A percentile compares a stretch with the other conserved stretches of the same genome.
phyloP scores from a whole-genome alignment of 2,329 filamentous ascomycete genomes.

The Aspergillus sp. region DNA sequence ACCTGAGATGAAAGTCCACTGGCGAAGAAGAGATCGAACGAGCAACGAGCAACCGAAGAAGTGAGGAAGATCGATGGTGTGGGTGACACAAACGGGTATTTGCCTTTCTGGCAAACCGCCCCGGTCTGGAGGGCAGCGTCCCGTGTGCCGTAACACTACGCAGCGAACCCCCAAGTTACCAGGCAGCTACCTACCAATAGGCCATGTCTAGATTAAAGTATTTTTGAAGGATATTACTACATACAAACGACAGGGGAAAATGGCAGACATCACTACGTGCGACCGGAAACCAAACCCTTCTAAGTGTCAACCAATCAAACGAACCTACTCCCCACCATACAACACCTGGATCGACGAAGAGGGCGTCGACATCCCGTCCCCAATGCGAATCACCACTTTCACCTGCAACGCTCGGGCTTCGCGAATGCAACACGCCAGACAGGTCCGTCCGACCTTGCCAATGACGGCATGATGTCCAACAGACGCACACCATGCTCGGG shows the following conservation, averaged over 20 bases:
- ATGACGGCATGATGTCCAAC: conserved; percentile 46
- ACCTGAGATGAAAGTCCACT: fast-evolving
- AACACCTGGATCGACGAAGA: conserved; percentile 5
- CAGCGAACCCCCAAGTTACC: no score
- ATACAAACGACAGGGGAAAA: background rate
- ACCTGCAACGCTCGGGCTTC: conserved; percentile 46
- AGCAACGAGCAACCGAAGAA: no score
- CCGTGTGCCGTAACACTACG: no score
- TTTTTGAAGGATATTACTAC: background rate
- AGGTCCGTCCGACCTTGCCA: conserved; percentile 42
- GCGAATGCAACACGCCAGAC: conserved; percentile 46
- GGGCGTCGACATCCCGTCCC: conserved; percentile 19
- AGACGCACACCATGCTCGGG: conserved; percentile 48
- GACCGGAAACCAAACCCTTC: background rate
- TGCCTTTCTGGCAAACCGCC: no score
- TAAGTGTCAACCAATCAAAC: background rate
- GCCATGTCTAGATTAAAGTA: no score
- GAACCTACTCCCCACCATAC: conserved; percentile 3
- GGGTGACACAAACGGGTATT: no score
- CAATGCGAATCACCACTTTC: conserved; percentile 43
- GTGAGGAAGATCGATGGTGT: no score
- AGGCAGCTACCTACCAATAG: no score
- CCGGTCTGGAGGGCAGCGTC: no score
- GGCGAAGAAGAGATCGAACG: no score
- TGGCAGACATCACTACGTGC: background rate